Evolutionary conservation across 768 basidiomycete genomes (phyloP).

Genomic region (Lentinula sp.): DNA sequence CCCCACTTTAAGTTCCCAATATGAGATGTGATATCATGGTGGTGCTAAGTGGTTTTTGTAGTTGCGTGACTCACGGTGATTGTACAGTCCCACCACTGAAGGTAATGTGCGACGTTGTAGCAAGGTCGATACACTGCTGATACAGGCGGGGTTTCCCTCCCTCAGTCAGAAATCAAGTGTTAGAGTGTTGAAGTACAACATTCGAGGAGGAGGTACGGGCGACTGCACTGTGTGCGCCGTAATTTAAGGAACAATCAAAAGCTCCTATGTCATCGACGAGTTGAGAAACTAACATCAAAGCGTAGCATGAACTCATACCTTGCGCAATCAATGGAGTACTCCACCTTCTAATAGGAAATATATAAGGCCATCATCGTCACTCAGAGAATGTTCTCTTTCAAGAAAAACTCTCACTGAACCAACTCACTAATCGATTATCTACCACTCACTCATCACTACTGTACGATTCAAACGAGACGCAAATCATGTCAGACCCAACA

Average conservation of each 20-base stretch:
- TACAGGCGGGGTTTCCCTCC: too few species aligned
- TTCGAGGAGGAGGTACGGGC: too few species aligned
- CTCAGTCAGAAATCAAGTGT: too few species aligned
- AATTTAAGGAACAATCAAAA: neutral
- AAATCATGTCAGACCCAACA: constrained; percentile 1
- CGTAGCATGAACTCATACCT: constrained; percentile 1
- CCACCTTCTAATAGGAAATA: neutral
- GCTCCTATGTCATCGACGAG: too few species aligned
- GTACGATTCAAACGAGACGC: neutral
- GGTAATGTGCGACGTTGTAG: too few species aligned
- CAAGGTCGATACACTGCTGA: too few species aligned
- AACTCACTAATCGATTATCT: neutral
- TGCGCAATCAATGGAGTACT: neutral
- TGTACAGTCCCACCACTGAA: too few species aligned
- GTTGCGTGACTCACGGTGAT: too few species aligned
- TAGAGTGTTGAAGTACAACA: too few species aligned
- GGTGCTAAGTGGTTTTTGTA: neutral
- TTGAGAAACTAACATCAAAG: neutral
- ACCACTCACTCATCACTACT: neutral
- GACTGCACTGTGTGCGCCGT: too few species aligned
- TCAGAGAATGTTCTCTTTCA: neutral
- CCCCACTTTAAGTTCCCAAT: neutral
- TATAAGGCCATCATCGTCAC: neutral
- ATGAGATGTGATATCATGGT: neutral
- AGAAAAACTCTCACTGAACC: neutral